Conservation (phyloP, 768 basidiomycete species). For the Hydnomerulius pinastri region DNA sequence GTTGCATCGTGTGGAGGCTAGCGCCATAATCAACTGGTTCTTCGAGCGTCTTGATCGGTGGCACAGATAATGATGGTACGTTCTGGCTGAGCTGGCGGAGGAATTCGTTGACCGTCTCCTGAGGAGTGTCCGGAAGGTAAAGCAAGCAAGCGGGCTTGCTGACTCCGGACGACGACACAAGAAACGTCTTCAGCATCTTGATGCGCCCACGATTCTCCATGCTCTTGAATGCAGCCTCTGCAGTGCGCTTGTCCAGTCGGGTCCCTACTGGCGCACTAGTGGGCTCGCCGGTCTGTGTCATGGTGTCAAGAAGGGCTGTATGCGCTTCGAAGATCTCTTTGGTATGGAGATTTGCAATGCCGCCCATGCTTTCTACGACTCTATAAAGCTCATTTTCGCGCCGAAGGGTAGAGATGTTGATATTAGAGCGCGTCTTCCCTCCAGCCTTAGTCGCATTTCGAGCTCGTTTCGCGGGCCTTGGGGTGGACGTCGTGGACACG, state of each 20-base stretch:
- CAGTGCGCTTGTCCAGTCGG: slow-evolving; percentile 73
- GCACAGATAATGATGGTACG: slow-evolving; percentile 27
- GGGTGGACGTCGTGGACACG: not conserved
- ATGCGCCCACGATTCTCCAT: slow-evolving; percentile 69
- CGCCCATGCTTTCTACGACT: slow-evolving; percentile 65
- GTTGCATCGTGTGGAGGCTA: slow-evolving; percentile 29
- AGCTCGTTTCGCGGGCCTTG: slow-evolving; percentile 24
- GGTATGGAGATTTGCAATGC: slow-evolving; percentile 63
- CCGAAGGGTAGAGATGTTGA: slow-evolving; percentile 76
- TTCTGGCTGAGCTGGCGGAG: slow-evolving; percentile 53
- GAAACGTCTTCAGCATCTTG: slow-evolving; percentile 67
- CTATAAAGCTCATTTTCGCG: slow-evolving; percentile 80
- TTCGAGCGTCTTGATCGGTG: slow-evolving; percentile 51
- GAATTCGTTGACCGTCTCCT: slow-evolving; percentile 57
- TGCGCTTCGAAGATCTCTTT: slow-evolving; percentile 75
- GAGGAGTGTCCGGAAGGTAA: slow-evolving; percentile 60
- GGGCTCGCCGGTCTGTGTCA: slow-evolving; percentile 61
- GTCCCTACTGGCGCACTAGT: slow-evolving; percentile 71
- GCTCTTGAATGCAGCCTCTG: slow-evolving; percentile 55
- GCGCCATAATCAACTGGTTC: slow-evolving; percentile 59
- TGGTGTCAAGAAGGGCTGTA: slow-evolving; percentile 55
- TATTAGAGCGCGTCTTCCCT: slow-evolving; percentile 34
- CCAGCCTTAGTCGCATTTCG: slow-evolving; percentile 15
- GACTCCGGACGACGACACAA: slow-evolving; percentile 59
- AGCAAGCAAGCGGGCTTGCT: slow-evolving; percentile 60